Evolutionary conservation across 2,329 filamentous ascomycete species (phyloP).

Genomic region (Balansia obtecta): DNA sequence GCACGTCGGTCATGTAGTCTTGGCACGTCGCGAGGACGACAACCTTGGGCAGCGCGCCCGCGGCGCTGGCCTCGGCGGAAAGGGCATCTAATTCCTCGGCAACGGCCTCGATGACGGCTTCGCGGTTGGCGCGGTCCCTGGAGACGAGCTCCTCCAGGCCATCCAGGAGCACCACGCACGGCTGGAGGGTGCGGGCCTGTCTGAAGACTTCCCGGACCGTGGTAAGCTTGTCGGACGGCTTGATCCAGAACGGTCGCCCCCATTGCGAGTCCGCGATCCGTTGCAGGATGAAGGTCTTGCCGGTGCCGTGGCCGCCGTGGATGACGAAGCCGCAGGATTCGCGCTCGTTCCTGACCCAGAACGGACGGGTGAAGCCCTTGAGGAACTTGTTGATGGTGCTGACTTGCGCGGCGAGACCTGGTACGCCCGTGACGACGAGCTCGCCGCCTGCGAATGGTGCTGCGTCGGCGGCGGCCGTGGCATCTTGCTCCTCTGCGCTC

Average conservation of each 20-base stretch:
- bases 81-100: constrained; percentile 45
- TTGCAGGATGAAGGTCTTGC: constrained; percentile 65
- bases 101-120: constrained; percentile 37
- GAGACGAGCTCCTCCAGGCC: constrained; percentile 59
- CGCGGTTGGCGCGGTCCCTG: constrained; percentile 40
- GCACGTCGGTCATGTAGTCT: constrained; percentile 61
- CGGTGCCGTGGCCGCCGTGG: constrained; percentile 72
- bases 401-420: constrained; percentile 55
- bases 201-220: constrained; percentile 57
- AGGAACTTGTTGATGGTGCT: constrained; percentile 56
- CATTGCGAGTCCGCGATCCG: constrained; percentile 56
- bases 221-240: constrained; percentile 40
- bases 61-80: constrained; percentile 23
- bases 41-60: constrained; percentile 38
- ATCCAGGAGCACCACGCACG: constrained; percentile 71
- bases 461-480: constrained; percentile 8
- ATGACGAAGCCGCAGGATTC: constrained; percentile 53
- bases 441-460: constrained; percentile 13
- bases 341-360: constrained; percentile 17
- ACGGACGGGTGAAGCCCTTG: constrained; percentile 34
- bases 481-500: constrained; percentile 15
- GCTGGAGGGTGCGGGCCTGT: constrained; percentile 54
- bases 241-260: constrained; percentile 54
- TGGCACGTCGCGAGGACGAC: constrained; percentile 62
- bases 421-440: constrained; percentile 43